A percentile compares a stretch with the other conserved stretches of the same genome.
Evolutionary conservation across 139 green algal species (phyloP).

Genomic region (Chlamydomonas sp.): DNA sequence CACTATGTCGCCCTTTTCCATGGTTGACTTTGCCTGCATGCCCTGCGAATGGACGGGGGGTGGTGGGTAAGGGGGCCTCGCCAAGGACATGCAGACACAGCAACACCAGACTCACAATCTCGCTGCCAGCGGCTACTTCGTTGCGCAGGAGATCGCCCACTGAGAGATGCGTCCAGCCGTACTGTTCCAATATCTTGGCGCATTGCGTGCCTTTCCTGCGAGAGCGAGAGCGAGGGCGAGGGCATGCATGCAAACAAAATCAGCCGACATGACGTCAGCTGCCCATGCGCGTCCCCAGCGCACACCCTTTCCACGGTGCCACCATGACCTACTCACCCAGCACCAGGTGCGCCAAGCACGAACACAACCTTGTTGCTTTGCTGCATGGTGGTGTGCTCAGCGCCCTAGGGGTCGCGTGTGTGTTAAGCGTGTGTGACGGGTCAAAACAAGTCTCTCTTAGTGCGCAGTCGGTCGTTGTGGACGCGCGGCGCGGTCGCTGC

Average conservation of each 20-base stretch:
- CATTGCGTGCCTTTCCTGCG: constrained; percentile 49
- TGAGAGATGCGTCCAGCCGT: constrained; percentile 41
- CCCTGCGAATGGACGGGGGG: too few relatives aligned
- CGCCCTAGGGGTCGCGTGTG: too few relatives aligned
- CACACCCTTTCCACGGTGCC: not conserved
- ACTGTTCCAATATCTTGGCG: constrained; percentile 27
- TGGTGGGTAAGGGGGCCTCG: too few relatives aligned
- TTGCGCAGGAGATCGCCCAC: constrained; percentile 44
- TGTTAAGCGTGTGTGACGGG: too few relatives aligned
- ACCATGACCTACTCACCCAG: too few relatives aligned
- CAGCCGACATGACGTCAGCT: not conserved
- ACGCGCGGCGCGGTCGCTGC: too few relatives aligned
- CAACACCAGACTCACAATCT: constrained; percentile 31
- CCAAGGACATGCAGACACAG: too few relatives aligned
- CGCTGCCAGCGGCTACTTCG: constrained; percentile 30
- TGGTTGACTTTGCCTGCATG: constrained; percentile 23
- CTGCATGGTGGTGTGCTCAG: too few relatives aligned
- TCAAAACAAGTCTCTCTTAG: too few relatives aligned
- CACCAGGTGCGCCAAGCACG: constrained; percentile 9
- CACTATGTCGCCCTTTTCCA: constrained; percentile 37
- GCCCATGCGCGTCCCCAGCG: not conserved
- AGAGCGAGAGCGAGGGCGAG: not conserved
- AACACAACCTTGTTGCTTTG: constrained; percentile 13
- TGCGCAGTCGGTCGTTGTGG: too few relatives aligned
- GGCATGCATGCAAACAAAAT: not conserved